phyloP scores from a whole-genome alignment of 2,329 filamentous ascomycete species.

The Fusarium pseudocircinatum region DNA sequence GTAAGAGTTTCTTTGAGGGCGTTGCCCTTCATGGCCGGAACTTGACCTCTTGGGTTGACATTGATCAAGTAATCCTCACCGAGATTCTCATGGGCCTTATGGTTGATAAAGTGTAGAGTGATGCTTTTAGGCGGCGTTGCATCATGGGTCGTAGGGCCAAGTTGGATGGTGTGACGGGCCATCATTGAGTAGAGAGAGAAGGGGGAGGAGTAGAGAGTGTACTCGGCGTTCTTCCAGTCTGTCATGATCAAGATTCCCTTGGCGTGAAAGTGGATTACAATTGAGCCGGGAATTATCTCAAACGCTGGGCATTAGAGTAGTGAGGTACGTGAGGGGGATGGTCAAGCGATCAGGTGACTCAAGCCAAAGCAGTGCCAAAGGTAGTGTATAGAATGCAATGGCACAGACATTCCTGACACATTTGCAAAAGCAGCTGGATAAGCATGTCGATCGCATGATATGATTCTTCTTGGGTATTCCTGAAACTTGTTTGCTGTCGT shows the following conservation, averaged over 20 bases:
- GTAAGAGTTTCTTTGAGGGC: constrained; percentile 2
- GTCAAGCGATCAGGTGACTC: not conserved
- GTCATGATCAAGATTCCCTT: not conserved
- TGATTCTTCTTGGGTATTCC: not conserved
- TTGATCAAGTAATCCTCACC: constrained; percentile 7
- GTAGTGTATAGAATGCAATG: too few species aligned
- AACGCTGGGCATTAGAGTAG: not conserved
- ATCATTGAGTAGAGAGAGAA: constrained; percentile 29
- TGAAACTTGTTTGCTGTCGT: not conserved
- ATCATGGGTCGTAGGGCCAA: not conserved
- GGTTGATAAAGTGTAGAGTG: constrained; percentile 7
- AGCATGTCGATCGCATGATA: not conserved
- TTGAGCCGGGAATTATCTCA: not conserved
- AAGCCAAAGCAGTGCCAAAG: not conserved
- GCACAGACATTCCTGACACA: not conserved
- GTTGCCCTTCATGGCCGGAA: constrained; percentile 20
- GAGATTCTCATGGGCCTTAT: constrained; percentile 8
- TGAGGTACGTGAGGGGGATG: not conserved
- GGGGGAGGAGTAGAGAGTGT: constrained; percentile 21
- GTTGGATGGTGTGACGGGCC: constrained; percentile 18
- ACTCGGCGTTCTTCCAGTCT: constrained; percentile 11
- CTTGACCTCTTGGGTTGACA: constrained; percentile 18
- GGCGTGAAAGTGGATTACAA: not conserved
- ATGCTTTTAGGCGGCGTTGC: constrained; percentile 3
- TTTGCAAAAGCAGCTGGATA: not conserved